Conservation (phyloP, 768 basidiomycete genomes). For the Mycena crocata region DNA sequence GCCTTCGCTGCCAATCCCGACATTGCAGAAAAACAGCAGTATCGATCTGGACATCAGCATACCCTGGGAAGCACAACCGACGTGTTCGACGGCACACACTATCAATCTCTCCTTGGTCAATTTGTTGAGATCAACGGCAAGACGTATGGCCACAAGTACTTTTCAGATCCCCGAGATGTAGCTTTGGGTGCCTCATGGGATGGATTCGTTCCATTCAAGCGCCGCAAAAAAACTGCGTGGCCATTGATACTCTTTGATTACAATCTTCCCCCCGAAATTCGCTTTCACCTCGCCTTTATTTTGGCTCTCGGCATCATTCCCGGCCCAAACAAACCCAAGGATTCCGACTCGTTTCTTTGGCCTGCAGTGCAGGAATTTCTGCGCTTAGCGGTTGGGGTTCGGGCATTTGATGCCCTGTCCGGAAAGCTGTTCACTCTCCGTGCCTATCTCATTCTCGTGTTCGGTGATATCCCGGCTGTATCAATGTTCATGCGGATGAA, state of each 20-base stretch:
- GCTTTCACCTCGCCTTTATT: slow-evolving; percentile 43
- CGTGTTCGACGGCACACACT: slow-evolving; percentile 2
- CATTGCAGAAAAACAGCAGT: not conserved
- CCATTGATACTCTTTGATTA: slow-evolving; percentile 55
- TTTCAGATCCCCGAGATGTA: not conserved
- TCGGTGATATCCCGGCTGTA: slow-evolving; percentile 48
- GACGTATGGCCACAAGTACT: not conserved
- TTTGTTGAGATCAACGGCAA: not conserved
- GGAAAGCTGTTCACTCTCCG: slow-evolving; percentile 40
- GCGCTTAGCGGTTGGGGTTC: slow-evolving; percentile 45
- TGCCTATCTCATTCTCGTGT: slow-evolving; percentile 43
- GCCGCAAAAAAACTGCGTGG: slow-evolving; percentile 43
- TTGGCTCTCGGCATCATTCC: slow-evolving; percentile 55
- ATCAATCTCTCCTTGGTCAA: not conserved
- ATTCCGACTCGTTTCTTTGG: too few species aligned
- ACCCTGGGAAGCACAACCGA: not conserved
- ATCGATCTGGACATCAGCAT: not conserved
- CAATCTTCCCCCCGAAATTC: slow-evolving; percentile 54
- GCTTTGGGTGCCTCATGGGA: not conserved
- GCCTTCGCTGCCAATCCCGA: slow-evolving; percentile 19
- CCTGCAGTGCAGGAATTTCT: slow-evolving; percentile 51
- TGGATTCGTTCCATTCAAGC: slow-evolving; percentile 8
- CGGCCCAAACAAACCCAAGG: slow-evolving; percentile 52
- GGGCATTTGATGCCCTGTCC: slow-evolving; percentile 38
- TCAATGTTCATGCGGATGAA: slow-evolving; percentile 42